These are phyloP conservation scores for Botrytis byssoidea DNA, from an alignment of 2,329 filamentous ascomycete species.

Conservation along the genomic window DNA sequence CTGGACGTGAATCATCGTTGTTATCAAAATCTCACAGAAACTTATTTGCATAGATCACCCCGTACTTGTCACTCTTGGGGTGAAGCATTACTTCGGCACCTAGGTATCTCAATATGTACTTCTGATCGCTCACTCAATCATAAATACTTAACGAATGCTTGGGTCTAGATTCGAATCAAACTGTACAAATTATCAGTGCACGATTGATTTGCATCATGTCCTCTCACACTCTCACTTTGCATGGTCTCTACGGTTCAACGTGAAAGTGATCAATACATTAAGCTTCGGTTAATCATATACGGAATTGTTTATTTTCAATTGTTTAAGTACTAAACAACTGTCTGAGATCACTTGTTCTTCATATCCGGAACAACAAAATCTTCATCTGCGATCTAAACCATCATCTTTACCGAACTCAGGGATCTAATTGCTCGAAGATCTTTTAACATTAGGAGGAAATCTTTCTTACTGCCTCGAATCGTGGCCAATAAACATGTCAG, in stretches of 20 bases:
- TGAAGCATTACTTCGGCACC: not conserved
- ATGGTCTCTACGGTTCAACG: not conserved
- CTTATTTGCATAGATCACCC: not conserved
- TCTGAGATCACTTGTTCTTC: not conserved
- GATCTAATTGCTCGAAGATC: not conserved
- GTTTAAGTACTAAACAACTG: not conserved
- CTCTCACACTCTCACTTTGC: not conserved
- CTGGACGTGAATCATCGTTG: too few species aligned
- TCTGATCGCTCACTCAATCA: not conserved
- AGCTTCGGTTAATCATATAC: too few species aligned
- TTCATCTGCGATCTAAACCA: not conserved
- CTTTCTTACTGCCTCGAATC: not conserved
- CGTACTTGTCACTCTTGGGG: not conserved
- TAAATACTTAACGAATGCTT: not conserved
- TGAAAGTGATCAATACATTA: too few species aligned
- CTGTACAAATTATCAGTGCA: not conserved
- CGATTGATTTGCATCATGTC: not conserved
- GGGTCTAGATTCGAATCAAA: not conserved
- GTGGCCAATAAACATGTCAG: not conserved
- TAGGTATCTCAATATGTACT: not conserved
- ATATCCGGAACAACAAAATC: not conserved
- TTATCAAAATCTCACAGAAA: not conserved
- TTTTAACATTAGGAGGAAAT: not conserved
- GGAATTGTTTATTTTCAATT: not conserved
- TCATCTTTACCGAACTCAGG: not conserved